Percentiles rank a stretch among this genome's conserved stretches.
Evolutionary conservation across 306 rosid species (phyloP).

Genomic region (Vigna unguiculata): DNA sequence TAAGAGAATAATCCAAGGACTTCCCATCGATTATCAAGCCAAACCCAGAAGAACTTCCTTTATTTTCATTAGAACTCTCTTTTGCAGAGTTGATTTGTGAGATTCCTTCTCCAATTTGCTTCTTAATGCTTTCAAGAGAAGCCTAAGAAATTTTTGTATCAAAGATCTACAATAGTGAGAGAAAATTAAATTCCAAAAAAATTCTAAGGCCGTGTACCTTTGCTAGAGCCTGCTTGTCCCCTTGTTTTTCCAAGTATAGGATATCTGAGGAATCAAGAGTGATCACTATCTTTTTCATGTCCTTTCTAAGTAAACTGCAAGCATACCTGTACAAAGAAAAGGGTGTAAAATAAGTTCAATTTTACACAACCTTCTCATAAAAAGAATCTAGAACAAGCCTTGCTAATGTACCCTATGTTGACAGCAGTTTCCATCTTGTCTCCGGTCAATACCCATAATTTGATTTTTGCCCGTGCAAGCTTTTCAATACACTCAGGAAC

Average conservation of each 20-base stretch:
- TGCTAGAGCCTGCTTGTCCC: constrained; percentile 58
- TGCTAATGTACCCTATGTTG: constrained; percentile 71
- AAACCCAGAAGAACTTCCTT: constrained; percentile 49
- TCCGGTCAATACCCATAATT: constrained; percentile 94
- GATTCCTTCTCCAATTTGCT: constrained; percentile 70
- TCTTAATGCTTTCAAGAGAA: constrained; percentile 66
- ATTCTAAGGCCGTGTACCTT: constrained; percentile 57
- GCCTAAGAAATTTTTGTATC: constrained; percentile 63
- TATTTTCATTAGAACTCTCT: constrained; percentile 46
- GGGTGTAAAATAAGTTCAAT: background rate
- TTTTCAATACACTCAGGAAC: constrained; percentile 85
- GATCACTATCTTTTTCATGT: constrained; percentile 74
- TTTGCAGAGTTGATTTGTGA: constrained; percentile 56
- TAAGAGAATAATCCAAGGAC: constrained; percentile 80
- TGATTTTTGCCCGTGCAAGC: constrained; percentile 78
- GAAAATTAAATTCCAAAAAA: constrained; percentile 10
- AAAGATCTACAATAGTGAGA: constrained; percentile 39
- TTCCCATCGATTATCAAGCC: constrained; percentile 88
- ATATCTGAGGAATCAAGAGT: constrained; percentile 79
- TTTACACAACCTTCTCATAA: constrained; percentile 39
- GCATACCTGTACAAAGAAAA: constrained; percentile 65
- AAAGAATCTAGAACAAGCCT: constrained; percentile 25
- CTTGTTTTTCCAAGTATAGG: constrained; percentile 66
- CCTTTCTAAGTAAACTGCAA: constrained; percentile 83
- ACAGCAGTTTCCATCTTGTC: constrained; percentile 97